Conservation (phyloP, 495 filamentous ascomycete genomes). For the Aspergillus steynii region DNA sequence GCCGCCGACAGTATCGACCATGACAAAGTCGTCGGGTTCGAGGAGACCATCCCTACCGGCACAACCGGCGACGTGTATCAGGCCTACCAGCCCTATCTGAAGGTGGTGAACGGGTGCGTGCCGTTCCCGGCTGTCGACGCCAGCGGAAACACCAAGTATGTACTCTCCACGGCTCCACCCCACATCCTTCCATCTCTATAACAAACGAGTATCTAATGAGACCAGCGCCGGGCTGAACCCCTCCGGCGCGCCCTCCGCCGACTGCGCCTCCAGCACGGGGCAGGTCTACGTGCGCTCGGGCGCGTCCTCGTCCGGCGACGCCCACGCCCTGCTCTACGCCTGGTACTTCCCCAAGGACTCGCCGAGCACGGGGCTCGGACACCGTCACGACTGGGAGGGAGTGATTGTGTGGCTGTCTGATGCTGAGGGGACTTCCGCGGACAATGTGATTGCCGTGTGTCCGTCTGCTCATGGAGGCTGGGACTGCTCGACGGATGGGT, state of each 20-base stretch:
- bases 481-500: constrained; percentile 45
- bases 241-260: constrained; percentile 37
- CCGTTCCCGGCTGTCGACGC: constrained; percentile 56
- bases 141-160: constrained; percentile 49
- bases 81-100: constrained; percentile 50
- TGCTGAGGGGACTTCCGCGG: constrained; percentile 31
- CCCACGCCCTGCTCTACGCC: constrained; percentile 53
- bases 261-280: constrained; percentile 45
- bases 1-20: constrained; percentile 40
- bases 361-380: constrained; percentile 42
- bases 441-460: constrained; percentile 51
- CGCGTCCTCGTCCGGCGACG: constrained; percentile 20
- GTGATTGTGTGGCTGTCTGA: constrained; percentile 48
- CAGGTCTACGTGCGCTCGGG: constrained; percentile 53
- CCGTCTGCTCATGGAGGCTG: constrained; percentile 54
- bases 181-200: too few relatives aligned
- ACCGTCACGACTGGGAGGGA: constrained; percentile 55
- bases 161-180: not conserved
- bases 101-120: constrained; percentile 55
- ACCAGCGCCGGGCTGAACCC: constrained; percentile 40
- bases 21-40: constrained; percentile 47
- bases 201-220: not conserved
- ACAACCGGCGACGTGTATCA: constrained; percentile 43
- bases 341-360: constrained; percentile 56
- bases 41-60: constrained; percentile 46